Evolutionary conservation across 1,284 basidiomycete genomes (phyloP), one percentile per base, ranked within the genome.

Genomic region (Leccinum variabile): DNA sequence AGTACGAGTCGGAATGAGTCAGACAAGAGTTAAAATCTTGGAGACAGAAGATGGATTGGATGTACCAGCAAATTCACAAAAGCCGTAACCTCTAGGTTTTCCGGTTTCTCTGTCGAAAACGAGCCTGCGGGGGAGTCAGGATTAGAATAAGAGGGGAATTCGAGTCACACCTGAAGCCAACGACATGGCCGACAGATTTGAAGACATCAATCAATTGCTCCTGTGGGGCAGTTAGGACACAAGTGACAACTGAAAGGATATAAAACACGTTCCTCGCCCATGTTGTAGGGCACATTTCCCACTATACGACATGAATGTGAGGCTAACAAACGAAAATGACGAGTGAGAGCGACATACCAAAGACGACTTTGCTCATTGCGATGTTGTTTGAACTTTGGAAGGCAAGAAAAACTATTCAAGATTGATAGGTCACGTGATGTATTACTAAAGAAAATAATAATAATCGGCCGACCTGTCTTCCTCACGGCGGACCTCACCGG

Each of bases 101-200:
- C 96, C 95, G 18, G 95, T 97, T 63, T 95, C 92, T 69, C 94
- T 84, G 80, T 99, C 97, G 78, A 95, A 98, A 59, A 98, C 96
- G 66, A 97, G 86, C 73, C 95, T 96, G 72, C 57, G 49, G 39
- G 1, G 8, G 44, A 10, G 28, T 73, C 8, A 61, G 61, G 11
- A 4, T 13, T 18, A 41, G 57, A 35, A 14, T 16, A 60, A 53
- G 30, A 56, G 54, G 49, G 57, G 16, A 41, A 49, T 57, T 52
- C 6, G 16, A 22, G 30, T 28, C 53, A 1, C 62, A 92, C 92
- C 91, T 86, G 75, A 94, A 92, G n/a, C 91, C 92, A 65, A 92
- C 82, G 56, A 95, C 92, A 70, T 92, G 89, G 46, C 92, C 93
- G 41, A 93, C 92, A 25, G 87, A 88, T 73, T 90, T 91, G 81